These are phyloP conservation scores for Wickerhamomyces sp. DNA, from an alignment of 1,139 yeast species.

Conservation along the genomic window DNA sequence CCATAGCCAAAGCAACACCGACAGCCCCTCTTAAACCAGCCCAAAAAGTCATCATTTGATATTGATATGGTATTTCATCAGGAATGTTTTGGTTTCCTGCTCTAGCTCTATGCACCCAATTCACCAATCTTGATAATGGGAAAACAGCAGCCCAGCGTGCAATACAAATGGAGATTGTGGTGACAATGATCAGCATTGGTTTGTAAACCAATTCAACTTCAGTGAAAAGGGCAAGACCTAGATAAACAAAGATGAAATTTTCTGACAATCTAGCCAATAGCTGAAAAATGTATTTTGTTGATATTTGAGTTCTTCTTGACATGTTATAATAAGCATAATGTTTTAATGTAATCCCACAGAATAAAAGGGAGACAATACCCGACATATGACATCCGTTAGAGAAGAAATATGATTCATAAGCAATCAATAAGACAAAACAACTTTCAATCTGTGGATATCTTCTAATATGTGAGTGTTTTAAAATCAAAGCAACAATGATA, in stretches of 20 bases:
- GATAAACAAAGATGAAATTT: slow-evolving; percentile 91
- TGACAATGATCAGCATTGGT: slow-evolving; percentile 85
- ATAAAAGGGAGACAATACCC: slow-evolving; percentile 90
- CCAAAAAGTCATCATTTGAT: slow-evolving; percentile 99
- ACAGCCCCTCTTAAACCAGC: slow-evolving; percentile 99
- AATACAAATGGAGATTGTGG: slow-evolving; percentile 85
- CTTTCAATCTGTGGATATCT: slow-evolving; percentile 96
- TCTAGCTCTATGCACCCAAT: slow-evolving; percentile 67
- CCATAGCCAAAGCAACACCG: slow-evolving; percentile 98
- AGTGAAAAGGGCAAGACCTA: slow-evolving; percentile 91
- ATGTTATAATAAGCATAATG: slow-evolving; percentile 96
- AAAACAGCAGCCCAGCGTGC: slow-evolving; percentile 98
- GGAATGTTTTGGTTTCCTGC: slow-evolving; percentile 42
- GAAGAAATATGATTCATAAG: slow-evolving; percentile 94
- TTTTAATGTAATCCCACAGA: slow-evolving; percentile 94
- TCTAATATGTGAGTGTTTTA: slow-evolving; percentile 90
- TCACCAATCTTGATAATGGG: slow-evolving; percentile 82
- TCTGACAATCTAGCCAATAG: slow-evolving; percentile 91
- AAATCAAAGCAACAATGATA: slow-evolving; percentile 77
- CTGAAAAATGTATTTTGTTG: slow-evolving; percentile 92
- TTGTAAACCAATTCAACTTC: slow-evolving; percentile 94
- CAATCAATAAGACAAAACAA: slow-evolving; percentile 82
- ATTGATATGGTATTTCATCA: slow-evolving; percentile 91
- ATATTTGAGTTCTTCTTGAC: slow-evolving; percentile 96
- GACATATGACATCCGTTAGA: slow-evolving; percentile 99